Evolutionary conservation across 176 grass and related monocot genomes (phyloP).

Genomic region (Bromus sterilis): DNA sequence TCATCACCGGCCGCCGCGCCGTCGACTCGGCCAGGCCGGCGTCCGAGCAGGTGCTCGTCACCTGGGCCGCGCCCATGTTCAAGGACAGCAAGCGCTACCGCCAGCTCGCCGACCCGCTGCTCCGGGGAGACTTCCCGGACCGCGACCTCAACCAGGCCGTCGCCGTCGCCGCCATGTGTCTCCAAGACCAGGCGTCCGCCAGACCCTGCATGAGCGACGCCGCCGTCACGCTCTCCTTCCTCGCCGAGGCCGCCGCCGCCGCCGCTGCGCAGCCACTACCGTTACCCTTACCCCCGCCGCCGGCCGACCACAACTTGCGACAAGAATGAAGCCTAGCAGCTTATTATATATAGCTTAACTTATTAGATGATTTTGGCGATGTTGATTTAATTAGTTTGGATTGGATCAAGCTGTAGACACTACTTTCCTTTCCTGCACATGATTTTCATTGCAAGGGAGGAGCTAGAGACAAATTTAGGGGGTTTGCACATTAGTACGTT

Average conservation of each 20-base stretch:
- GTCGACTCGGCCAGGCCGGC: background rate
- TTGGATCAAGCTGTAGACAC: too few species aligned
- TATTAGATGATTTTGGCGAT: background rate
- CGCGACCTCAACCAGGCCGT: conserved; percentile 5
- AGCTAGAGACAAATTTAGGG: too few species aligned
- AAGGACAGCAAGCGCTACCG: conserved; percentile 4
- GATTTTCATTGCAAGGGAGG: too few species aligned
- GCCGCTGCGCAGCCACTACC: background rate
- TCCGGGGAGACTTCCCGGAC: background rate
- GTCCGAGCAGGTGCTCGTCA: background rate
- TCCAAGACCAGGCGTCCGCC: background rate
- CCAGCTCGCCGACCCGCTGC: background rate
- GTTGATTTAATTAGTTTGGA: too few species aligned
- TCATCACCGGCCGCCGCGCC: background rate
- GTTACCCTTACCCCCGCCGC: background rate
- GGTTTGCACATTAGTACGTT: too few species aligned
- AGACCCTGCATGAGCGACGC: conserved; percentile 24
- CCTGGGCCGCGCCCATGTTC: background rate
- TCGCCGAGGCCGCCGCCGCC: background rate
- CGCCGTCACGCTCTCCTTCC: background rate
- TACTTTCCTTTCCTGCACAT: too few species aligned
- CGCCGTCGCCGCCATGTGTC: conserved; percentile 2
- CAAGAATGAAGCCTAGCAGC: background rate
- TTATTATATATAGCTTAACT: background rate
- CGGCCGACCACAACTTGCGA: background rate